Evolutionary conservation across 306 rosid species (phyloP), one percentile per base, ranked within the genome.

Genomic region (Abrus pulchellus): DNA sequence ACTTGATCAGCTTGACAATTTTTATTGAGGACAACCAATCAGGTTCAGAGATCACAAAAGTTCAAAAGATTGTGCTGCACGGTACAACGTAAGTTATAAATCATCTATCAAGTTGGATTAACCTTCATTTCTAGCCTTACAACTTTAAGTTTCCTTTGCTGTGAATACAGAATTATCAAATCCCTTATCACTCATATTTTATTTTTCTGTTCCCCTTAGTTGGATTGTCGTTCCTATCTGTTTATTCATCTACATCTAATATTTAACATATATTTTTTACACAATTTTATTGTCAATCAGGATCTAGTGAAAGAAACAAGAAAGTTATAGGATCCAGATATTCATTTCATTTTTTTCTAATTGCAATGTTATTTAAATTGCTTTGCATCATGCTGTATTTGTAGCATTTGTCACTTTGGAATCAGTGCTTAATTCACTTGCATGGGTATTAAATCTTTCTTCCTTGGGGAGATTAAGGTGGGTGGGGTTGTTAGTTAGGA

Each of bases 1-100:
- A 44, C 69, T 79, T 83, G 72, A 69, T 80, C 93, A 95, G 99
- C 91, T 85, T 95, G 92, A 93, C 94, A 69, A 81, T 95, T 56
- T 95, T 95, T 79, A 88, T 95, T 13, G 99, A 95, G 89, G 99
- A 93, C 80, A 95, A 93, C 84, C 99, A 95, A 72, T 79, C 96
- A 7, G 93, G 80, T 54, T 80, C 97, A 8, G 99, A 93, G 72
- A 50, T 76, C 83, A 91, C 99, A 0, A 93, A 90, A 81, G 91
- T 93, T 76, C 98, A 95, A 68, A 95, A 95, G 88, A 91, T 95
- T 78, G 75, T 83, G 43, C 90, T 95, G 77, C 81, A 85, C 12
- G 99, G 99, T 56, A 60, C 97, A 82, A 95, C 99, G 99, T 95
- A 85, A 90, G 99, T 83, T 80, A 80, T 68, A 36, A 68, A 56